phyloP scores from a whole-genome alignment of 139 green algal species.

The Edaphochlamys debaryana region DNA sequence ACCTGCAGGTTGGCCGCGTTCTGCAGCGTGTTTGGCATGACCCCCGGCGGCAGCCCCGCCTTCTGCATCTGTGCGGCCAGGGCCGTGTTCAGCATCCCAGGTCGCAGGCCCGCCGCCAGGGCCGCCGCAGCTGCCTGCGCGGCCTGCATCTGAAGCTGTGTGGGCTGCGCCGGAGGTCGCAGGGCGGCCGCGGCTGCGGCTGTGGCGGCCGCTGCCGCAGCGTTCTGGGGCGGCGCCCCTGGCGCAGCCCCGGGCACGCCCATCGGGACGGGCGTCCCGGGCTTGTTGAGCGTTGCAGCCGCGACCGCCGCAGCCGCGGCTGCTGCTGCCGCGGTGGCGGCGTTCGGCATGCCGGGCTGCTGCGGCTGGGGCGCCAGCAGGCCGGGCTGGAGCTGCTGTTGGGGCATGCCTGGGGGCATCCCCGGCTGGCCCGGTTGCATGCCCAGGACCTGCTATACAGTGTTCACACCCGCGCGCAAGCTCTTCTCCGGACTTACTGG shows the following conservation, averaged over 20 bases:
- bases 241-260: not conserved
- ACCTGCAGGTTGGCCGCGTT: slow-evolving; percentile 26
- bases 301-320: not conserved
- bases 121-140: no score
- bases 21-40: not conserved
- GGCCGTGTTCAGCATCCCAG: slow-evolving; percentile 6
- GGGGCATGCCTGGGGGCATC: not conserved
- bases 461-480: no score
- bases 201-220: not conserved
- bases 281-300: slow-evolving; percentile 16
- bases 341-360: not conserved
- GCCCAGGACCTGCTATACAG: not conserved
- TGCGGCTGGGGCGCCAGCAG: not conserved
- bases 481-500: no score
- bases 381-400: not conserved
- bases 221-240: not conserved
- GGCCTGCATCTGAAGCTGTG: slow-evolving; percentile 28
- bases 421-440: not conserved
- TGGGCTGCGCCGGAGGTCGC: not conserved
- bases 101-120: not conserved
- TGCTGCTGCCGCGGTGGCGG: not conserved
- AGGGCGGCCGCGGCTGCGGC: not conserved
- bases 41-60: no score
- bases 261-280: slow-evolving; percentile 12
- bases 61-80: slow-evolving; percentile 30